These are phyloP conservation scores for Ichthyophthirius multifiliis DNA, from an alignment of 169 alveolate species.

Conservation along the genomic window DNA sequence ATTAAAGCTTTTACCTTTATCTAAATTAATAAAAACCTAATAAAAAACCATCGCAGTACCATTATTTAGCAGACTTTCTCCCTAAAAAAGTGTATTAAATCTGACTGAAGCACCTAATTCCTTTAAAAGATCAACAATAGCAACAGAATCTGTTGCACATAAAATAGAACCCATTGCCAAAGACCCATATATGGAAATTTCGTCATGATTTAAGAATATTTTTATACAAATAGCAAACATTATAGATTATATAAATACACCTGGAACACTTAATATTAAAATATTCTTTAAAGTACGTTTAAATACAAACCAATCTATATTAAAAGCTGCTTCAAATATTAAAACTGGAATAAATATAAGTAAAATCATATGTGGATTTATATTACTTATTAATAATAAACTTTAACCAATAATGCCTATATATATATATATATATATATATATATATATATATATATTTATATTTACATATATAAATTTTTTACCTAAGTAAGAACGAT, in stretches of 20 bases:
- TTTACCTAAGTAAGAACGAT: too few relatives aligned
- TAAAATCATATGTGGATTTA: conserved; percentile 30
- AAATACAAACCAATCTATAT: conserved; percentile 50
- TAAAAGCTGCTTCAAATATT: conserved; percentile 52
- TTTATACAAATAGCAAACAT: too few relatives aligned
- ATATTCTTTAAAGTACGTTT: conserved; percentile 25
- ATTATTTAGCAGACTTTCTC: conserved; percentile 59
- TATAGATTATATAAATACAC: too few relatives aligned
- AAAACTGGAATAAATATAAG: conserved; percentile 43
- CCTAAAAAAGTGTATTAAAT: conserved; percentile 54
- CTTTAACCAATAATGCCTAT: conserved; percentile 15
- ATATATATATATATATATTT: too few relatives aligned
- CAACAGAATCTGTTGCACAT: conserved; percentile 76
- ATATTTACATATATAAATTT: too few relatives aligned
- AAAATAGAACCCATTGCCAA: conserved; percentile 60
- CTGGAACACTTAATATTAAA: conserved; percentile 37
- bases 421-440: not conserved
- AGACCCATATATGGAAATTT: conserved; percentile 42
- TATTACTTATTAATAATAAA: conserved; percentile 3
- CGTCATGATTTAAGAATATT: too few relatives aligned
- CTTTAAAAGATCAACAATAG: conserved; percentile 64
- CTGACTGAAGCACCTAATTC: conserved; percentile 55
- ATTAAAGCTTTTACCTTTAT: too few relatives aligned
- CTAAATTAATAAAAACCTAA: too few relatives aligned
- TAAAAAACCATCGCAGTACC: conserved; percentile 66